Conservation (phyloP, 176 grass and related monocot species). For the Phyllostachys edulis region DNA sequence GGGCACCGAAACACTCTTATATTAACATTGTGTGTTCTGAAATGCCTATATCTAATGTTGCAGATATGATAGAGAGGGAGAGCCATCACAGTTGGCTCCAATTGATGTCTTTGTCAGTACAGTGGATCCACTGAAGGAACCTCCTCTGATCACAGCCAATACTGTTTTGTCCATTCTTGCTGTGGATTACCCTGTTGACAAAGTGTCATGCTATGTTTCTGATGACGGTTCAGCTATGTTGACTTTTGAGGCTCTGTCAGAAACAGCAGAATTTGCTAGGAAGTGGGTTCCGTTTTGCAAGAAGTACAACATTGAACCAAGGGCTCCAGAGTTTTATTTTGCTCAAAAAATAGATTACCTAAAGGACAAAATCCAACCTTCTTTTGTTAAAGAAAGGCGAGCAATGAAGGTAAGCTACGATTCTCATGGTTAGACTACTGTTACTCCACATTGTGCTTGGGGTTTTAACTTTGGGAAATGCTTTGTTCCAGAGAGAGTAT, state of each 20-base stretch:
- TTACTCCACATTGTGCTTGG: conserved; percentile 7
- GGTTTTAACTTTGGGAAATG: conserved; percentile 10
- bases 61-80: conserved; percentile 89
- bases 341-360: conserved; percentile 94
- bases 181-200: conserved; percentile 88
- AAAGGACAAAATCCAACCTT: conserved; percentile 96
- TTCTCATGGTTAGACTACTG: conserved; percentile 16
- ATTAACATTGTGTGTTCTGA: conserved; percentile 22
- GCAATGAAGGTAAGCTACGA: conserved; percentile 89
- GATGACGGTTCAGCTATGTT: conserved; percentile 89
- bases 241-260: conserved; percentile 73
- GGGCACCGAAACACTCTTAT: neutral
- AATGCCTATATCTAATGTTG: conserved; percentile 18
- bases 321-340: conserved; percentile 98
- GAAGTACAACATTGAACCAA: conserved; percentile 84
- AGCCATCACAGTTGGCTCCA: conserved; percentile 73
- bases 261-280: conserved; percentile 88
- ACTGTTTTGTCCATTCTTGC: conserved; percentile 85
- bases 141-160: conserved; percentile 85
- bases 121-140: conserved; percentile 90
- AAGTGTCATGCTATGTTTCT: conserved; percentile 96
- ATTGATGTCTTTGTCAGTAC: conserved; percentile 95
- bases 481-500: conserved; percentile 85
- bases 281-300: conserved; percentile 95
- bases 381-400: conserved; percentile 97